Base-by-base conservation (phyloP, 495 filamentous ascomycete species). In the Neurospora tetrasperma region DNA sequence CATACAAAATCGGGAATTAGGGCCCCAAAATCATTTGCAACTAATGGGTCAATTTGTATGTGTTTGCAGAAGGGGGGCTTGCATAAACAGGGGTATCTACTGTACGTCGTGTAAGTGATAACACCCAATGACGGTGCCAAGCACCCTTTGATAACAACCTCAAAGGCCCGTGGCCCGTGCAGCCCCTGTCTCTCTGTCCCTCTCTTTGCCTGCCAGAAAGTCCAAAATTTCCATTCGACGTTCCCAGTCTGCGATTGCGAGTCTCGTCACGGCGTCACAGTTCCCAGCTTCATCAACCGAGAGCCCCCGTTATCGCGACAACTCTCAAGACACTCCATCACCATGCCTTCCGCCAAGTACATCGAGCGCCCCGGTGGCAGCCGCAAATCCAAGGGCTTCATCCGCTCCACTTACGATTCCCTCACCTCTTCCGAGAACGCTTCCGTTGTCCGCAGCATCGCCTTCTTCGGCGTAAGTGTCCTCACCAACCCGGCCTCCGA, bases 381-480 rank as follows among this genome's bases (percentile, higher is more conserved):
- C 73, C 78, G 69, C 71, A 75, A 74, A 66, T 76, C 78, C 72
- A 86, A 83, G 78, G 83, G 84, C 62, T 76, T 78, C 73, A 38
- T 86, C 43, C 71, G 76, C 70, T 81, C 80, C 6, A 81, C 87
- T 72, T 93, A 93, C 81, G 85, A 86, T 62, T 84, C 90, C 74
- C 73, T 92, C 78, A 92, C 88, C 59, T 86, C 86, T 71, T 82
- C 91, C 39, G 92, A 95, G 82, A 94, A 95, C 82, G 85, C 90
- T 69, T 86, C 89, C 72, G 88, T 94, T 73, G 90, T 94, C 74
- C 86, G 89, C 78, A 93, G 91, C 77, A 76, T 94, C 72, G 83
- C 89, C 73, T 78, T 92, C 70, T 94, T 94, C 78, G 89, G 89
- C 70, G 92, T 94, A 85, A 74, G 91, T 87, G 20, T 35, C 9